Conservation (phyloP, 768 basidiomycete genomes). For the Boletus huronensis region DNA sequence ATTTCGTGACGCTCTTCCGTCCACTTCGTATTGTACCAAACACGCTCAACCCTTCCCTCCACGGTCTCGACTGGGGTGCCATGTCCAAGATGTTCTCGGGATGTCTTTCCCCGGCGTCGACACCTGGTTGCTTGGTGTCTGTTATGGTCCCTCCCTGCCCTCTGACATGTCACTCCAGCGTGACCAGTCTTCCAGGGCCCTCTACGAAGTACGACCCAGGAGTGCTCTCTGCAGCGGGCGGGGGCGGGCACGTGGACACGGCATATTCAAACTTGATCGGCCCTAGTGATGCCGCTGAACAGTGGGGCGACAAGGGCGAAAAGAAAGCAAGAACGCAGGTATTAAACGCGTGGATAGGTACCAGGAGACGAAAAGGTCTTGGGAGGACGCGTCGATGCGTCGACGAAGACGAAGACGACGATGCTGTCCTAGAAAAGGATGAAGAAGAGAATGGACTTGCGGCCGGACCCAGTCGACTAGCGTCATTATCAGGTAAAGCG, state of each 20-base stretch:
- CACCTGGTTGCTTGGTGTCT: conserved; percentile 8
- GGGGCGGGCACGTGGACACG: conserved; percentile 41
- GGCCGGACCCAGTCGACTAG: not conserved
- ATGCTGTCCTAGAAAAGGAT: not conserved
- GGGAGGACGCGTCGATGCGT: conserved; percentile 34
- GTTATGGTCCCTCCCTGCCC: conserved; percentile 25
- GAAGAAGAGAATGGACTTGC: not conserved
- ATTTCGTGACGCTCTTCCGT: conserved; percentile 77
- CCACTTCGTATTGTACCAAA: conserved; percentile 80
- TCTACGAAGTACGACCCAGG: conserved; percentile 3
- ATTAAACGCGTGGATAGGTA: conserved; percentile 44
- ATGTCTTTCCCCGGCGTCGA: conserved; percentile 38
- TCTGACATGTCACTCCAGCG: conserved; percentile 11
- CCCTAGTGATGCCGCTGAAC: conserved; percentile 44
- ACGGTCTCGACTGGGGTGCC: conserved; percentile 67
- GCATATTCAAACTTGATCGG: conserved; percentile 67
- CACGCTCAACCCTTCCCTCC: conserved; percentile 52
- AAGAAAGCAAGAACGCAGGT: conserved; percentile 41
- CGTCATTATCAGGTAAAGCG: not conserved
- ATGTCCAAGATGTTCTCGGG: conserved; percentile 66
- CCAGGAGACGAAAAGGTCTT: conserved; percentile 26
- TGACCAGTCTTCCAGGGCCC: conserved; percentile 22
- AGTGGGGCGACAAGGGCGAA: conserved; percentile 54
- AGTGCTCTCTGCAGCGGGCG: not conserved
- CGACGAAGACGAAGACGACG: conserved; percentile 16